Conservation (phyloP, 257 asterid species). For the Thymus quinquecostatus region DNA sequence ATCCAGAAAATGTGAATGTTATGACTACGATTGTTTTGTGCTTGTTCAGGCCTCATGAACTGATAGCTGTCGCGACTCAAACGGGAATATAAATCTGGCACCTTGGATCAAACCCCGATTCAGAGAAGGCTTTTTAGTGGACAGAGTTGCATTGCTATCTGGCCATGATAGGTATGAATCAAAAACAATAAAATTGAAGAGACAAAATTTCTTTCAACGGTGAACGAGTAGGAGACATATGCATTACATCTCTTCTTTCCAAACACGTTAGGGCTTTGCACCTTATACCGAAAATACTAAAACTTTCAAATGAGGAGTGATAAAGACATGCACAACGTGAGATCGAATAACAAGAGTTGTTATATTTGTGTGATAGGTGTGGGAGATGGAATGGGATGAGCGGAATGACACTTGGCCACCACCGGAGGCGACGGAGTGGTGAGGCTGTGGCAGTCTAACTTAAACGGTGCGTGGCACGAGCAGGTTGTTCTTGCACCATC, state of each 20-base stretch:
- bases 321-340: not conserved
- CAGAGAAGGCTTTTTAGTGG: constrained; percentile 71
- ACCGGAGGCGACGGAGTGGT: constrained; percentile 74
- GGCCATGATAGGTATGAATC: constrained; percentile 66
- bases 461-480: constrained; percentile 78
- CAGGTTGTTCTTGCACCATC: constrained; percentile 67
- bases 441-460: constrained; percentile 87
- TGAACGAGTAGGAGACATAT: not conserved
- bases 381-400: constrained; percentile 99
- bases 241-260: not conserved
- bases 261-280: not conserved
- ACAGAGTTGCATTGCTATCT: constrained; percentile 67
- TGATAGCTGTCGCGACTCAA: constrained; percentile 79
- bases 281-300: not conserved
- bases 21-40: not conserved
- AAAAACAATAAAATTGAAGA: not conserved
- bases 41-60: constrained; percentile 82
- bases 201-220: not conserved
- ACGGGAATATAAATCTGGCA: constrained; percentile 93
- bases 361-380: constrained; percentile 51
- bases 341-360: not conserved
- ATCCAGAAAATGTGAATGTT: not conserved
- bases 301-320: not conserved
- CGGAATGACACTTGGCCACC: constrained; percentile 93
- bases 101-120: constrained; percentile 70